Base-by-base conservation (phyloP, 176 grass and related monocot species). In the Aegilops umbellulata region DNA sequence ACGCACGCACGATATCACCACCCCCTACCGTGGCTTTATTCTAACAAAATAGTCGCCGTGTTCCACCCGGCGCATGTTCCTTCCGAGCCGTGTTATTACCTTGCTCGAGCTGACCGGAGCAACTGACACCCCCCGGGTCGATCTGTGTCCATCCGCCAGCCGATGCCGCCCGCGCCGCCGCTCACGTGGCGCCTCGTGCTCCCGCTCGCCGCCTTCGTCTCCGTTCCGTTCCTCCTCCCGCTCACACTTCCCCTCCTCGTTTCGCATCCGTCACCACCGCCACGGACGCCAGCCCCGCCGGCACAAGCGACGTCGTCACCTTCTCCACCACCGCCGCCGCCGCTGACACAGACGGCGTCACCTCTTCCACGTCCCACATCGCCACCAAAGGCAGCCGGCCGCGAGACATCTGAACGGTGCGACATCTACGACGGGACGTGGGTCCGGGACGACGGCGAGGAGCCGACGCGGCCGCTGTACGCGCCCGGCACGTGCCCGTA, bases 351-450 rank as follows among this genome's bases (percentile, higher is more conserved):
- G 7, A 23, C 39, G 8, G 14, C 44, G 12, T 25, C 74, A 5
- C 57, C 57, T 0, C 27, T 39, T 8, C 4, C 13, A n/a, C 16
- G 29, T 34, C 36, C 69, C 6, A 69, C 30, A 2, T n/a, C 69
- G 14, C 22, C 11, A 10, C 22, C 70, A 0, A 51, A 35, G 57
- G 57, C 36, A 55, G 22, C 34, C n/a, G 31, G 4, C 4, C 23
- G 66, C 4, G 20, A 32, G 14, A 55, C 11, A 27, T 57, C 68
- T n/a, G 26, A 61, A 26, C 74, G 30, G 31, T 95, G 96, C 88
- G 87, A 98, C 83, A 25, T 98, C 69, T 98, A 86, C 79, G 90
- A 95, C 73, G 93, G 96, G 32, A 88, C 77, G 79, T 95, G 96
- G 96, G 90, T 89, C 66, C 90, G 34, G n/a, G 92, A 91, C 79